These are phyloP conservation scores for Gastrodia elata DNA, from an alignment of 106 monocot species.

Conservation along the genomic window DNA sequence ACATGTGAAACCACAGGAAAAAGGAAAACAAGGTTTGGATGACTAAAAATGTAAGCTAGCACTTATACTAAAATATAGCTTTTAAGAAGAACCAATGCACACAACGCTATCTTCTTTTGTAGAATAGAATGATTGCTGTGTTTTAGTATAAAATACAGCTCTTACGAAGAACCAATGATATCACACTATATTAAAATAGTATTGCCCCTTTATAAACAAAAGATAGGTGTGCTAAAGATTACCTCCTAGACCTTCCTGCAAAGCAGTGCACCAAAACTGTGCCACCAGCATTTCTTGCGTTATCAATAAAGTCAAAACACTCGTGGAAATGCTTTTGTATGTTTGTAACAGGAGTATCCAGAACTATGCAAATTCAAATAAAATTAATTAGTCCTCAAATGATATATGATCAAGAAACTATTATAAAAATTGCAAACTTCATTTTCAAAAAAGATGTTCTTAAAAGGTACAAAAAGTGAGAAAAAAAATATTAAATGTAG, in stretches of 20 bases:
- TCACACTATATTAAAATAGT: not conserved
- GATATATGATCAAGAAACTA: not conserved
- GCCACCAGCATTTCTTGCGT: conserved; percentile 57
- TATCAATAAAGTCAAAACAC: conserved; percentile 78
- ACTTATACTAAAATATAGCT: conserved; percentile 2
- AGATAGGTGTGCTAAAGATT: conserved; percentile 4
- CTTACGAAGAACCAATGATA: too few relatives aligned
- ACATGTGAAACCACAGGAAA: not conserved
- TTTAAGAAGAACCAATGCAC: not conserved
- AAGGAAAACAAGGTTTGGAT: not conserved
- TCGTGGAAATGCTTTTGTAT: conserved; percentile 62
- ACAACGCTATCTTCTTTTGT: not conserved
- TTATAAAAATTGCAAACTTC: not conserved
- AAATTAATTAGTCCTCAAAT: not conserved
- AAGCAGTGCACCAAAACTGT: conserved; percentile 81
- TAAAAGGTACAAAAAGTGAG: not conserved
- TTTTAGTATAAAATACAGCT: not conserved
- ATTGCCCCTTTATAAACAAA: not conserved
- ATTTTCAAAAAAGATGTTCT: not conserved
- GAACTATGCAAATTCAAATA: conserved; percentile 29
- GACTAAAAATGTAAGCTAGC: not conserved
- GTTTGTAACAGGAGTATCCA: conserved; percentile 53
- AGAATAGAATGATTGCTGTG: not conserved
- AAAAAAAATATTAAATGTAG: not conserved
- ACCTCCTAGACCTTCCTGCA: conserved; percentile 98